phyloP scores from a whole-genome alignment of 306 rosid genomes.

The Vigna nakashimae region DNA sequence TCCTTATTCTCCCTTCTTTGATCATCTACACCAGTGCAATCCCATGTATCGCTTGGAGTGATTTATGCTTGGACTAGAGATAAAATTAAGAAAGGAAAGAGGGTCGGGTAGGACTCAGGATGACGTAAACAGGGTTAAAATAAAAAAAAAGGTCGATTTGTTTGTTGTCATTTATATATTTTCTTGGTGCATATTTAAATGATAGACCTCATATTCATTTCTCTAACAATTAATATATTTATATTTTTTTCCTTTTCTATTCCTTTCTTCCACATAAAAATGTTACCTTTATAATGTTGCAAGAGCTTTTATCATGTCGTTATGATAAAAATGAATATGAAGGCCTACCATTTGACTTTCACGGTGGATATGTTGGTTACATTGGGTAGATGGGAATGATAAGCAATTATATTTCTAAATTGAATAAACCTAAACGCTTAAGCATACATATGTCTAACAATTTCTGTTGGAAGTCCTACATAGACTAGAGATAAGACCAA shows the following conservation, averaged over 20 bases:
- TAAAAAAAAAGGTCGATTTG: background rate
- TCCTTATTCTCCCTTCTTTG: constrained; percentile 12
- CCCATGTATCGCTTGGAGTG: constrained; percentile 16
- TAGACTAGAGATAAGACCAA: too few relatives aligned
- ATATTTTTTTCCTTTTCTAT: background rate
- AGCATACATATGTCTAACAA: background rate
- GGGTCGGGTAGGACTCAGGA: constrained; percentile 5
- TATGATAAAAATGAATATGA: constrained; percentile 74
- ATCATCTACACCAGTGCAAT: constrained; percentile 15
- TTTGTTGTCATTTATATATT: background rate
- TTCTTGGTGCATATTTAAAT: constrained; percentile 26
- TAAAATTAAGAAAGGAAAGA: constrained; percentile 33
- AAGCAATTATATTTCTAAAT: constrained; percentile 30
- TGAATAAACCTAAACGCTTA: constrained; percentile 28
- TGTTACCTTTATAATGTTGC: constrained; percentile 49
- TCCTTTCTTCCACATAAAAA: constrained; percentile 22
- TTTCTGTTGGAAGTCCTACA: too few relatives aligned
- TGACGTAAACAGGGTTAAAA: constrained; percentile 15
- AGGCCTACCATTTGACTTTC: constrained; percentile 91
- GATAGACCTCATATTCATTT: constrained; percentile 23
- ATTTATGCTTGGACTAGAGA: constrained; percentile 19
- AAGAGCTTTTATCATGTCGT: constrained; percentile 79
- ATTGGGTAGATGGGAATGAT: constrained; percentile 75
- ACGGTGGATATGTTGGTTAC: constrained; percentile 96
- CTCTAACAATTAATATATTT: background rate